Evolutionary conservation across 139 green algal genomes (phyloP).

Genomic region (Trebouxia sp.): DNA sequence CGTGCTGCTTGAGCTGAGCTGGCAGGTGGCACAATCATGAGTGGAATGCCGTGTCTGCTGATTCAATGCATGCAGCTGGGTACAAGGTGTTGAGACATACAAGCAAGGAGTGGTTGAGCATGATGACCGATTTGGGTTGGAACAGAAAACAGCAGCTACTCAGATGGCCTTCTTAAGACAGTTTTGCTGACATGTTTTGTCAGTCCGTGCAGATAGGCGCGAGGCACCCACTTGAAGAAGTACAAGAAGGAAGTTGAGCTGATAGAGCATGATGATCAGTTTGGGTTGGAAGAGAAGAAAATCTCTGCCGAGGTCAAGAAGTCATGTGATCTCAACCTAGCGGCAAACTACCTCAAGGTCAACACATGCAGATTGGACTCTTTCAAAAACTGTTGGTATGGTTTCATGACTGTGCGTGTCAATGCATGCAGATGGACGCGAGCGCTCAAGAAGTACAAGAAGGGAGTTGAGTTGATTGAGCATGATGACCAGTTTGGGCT

Average conservation of each 20-base stretch:
- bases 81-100: slow-evolving; percentile 73
- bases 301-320: slow-evolving; percentile 64
- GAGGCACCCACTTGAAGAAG: slow-evolving; percentile 65
- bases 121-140: slow-evolving; percentile 34
- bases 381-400: slow-evolving; percentile 37
- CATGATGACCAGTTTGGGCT: slow-evolving; percentile 43
- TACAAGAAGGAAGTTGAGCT: slow-evolving; percentile 65
- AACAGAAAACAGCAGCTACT: too few species aligned
- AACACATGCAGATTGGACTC: slow-evolving; percentile 5
- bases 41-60: too few species aligned
- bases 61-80: slow-evolving; percentile 59
- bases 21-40: too few species aligned
- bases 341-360: slow-evolving; percentile 82
- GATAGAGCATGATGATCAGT: slow-evolving; percentile 55
- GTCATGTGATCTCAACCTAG: slow-evolving; percentile 81
- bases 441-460: slow-evolving; percentile 74
- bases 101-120: slow-evolving; percentile 64
- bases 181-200: neutral
- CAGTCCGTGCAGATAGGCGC: slow-evolving; percentile 56
- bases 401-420: neutral
- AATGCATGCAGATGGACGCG: slow-evolving; percentile 58
- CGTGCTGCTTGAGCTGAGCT: too few species aligned
- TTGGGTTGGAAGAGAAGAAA: slow-evolving; percentile 27
- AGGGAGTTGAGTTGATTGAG: slow-evolving; percentile 57
- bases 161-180: too few species aligned